Conservation (phyloP, 2,329 filamentous ascomycete species). For the Fusarium nygamai region DNA sequence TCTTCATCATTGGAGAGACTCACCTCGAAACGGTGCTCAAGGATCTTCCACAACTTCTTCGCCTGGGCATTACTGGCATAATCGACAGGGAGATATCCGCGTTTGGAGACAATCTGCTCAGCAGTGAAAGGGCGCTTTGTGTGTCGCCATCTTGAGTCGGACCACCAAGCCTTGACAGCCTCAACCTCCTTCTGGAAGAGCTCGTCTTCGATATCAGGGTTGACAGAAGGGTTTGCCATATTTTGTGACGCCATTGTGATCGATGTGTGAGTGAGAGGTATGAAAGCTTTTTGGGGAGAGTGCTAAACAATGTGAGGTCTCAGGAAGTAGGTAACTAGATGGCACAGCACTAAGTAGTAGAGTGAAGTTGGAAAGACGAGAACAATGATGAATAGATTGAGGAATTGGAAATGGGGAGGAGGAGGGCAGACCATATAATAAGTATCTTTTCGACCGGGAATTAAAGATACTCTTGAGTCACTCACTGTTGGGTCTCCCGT, state of each 20-base stretch:
- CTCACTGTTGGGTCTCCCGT: constrained; percentile 26
- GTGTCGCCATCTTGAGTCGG: constrained; percentile 87
- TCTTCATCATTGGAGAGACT: constrained; percentile 34
- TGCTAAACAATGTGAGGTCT: neutral
- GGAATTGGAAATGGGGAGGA: neutral
- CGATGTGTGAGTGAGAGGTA: constrained; percentile 2
- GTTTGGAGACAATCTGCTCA: constrained; percentile 96
- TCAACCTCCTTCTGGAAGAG: constrained; percentile 84
- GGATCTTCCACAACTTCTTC: constrained; percentile 94
- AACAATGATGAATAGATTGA: constrained; percentile 4
- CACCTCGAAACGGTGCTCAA: constrained; percentile 89
- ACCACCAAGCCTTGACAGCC: constrained; percentile 94
- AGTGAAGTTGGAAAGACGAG: neutral
- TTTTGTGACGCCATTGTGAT: constrained; percentile 67
- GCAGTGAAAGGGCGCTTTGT: constrained; percentile 94
- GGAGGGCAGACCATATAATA: constrained; percentile 36
- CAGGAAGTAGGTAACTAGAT: neutral
- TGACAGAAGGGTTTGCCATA: constrained; percentile 67
- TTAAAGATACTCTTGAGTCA: constrained; percentile 22
- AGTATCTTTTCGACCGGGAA: constrained; percentile 39
- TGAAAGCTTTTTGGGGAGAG: neutral
- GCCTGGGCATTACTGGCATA: constrained; percentile 89
- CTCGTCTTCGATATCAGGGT: constrained; percentile 68
- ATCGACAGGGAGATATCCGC: constrained; percentile 88
- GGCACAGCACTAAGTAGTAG: constrained; percentile 1